Base-by-base conservation (phyloP, 345 rosid genomes). In the Aethionema arabicum region DNA sequence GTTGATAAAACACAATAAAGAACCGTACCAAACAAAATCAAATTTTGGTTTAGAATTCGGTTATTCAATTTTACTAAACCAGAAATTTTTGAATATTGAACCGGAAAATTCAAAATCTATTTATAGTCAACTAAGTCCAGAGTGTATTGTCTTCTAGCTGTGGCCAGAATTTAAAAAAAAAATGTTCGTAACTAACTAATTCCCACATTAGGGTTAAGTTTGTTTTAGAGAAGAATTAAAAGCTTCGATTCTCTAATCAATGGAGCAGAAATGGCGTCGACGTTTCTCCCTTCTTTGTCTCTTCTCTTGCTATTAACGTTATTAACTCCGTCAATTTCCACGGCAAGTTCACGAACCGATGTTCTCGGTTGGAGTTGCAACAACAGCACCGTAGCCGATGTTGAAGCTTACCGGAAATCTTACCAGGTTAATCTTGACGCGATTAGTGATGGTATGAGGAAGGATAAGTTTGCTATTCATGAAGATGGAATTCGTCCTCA, bases 401-500 rank as follows among this genome's bases (percentile, higher is more conserved):
- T 10, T 0, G 71, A 76, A 5, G 61, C 63, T 10, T 77, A 79
- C 64, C 37, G 37, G 45, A 57, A 48, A 45, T 54, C 68, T 32
- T 80, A 73, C 11, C 49, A 60, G n/a, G 2, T 8, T 0, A 49
- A 67, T 13, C 31, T 79, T 46, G 58, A 59, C n/a, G 5, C 11
- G 10, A 74, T 77, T 74, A 46, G 46, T 58, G 39, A 39, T 3
- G 77, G 75, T 12, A 75, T 80, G 70, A 50, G 32, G 37, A 59
- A 52, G 0, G 32, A 32, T 43, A 80, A 74, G 56, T 80, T 77
- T 9, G 85, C 80, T 2, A 53, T 48, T 3, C 64, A 38, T 11
- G 76, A 77, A 21, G 37, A 52, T 0, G 87, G 87, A 10, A 38
- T 61, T 11, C 63, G 80, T 1, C 81, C 82, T 5, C 74, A 69